Base-by-base conservation (phyloP, 495 filamentous ascomycete species). In the Pyrenula aspistea region DNA sequence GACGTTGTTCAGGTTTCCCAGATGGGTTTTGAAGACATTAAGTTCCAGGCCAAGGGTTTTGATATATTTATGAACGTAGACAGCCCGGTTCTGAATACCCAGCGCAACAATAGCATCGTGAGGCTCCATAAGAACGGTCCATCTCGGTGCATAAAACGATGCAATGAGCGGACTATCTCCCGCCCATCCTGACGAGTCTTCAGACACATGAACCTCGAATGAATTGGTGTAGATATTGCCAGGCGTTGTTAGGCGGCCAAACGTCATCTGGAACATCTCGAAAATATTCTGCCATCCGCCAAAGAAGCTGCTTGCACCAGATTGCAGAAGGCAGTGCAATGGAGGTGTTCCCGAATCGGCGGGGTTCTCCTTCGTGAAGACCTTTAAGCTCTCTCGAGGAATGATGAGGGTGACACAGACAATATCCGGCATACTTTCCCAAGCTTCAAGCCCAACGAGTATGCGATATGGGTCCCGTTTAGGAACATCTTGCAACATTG, bases 361-460 rank as follows among this genome's bases (percentile, higher is more conserved):
- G 11, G 55, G 15, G 11, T 56, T 48, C 19, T 57, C 56, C 22
- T 56, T 56, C 25, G 61, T 66, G 22, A 68, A 20, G 25, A 31
- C 11, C 31, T 57, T 57, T 21, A 57, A 48, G 11, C 54, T 47
- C 10, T 51, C 23, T 49, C 62, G 54, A 21, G 72, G 70, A 21
- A 76, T 59, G 2, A 63, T 59, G 24, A 75, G 57, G 3, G 71
- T 75, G 19, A 74, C 58, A 21, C 65, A 69, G 19, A 75, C 58
- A 19, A 60, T 56, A 1, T 59, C 20, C 0, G 71, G 73, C 10
- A 72, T 62, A 12, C 63, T 20, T 1, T 60, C 57, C 72, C 73
- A 77, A 19, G 61, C 60, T 19, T 49, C 31, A 22, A 65, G 64
- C n/a, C 54, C 57, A 4, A 58, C 60, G 24, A 22, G 23, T 24